phyloP scores from a whole-genome alignment of 169 alveolate species.

The Plasmodium cynomolgi region DNA sequence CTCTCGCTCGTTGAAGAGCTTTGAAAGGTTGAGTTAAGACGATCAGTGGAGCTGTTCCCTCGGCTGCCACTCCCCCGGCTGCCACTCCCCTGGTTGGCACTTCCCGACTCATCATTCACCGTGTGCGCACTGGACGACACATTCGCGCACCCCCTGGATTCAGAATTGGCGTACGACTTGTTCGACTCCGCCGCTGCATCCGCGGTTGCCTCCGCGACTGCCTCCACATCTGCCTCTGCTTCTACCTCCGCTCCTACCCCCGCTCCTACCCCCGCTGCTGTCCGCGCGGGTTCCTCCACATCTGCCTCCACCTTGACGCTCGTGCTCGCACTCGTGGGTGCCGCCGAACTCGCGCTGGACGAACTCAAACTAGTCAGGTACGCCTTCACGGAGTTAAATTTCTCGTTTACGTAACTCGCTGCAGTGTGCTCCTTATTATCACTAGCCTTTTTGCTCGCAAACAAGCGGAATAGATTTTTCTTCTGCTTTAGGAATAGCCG shows the following conservation, averaged over 20 bases:
- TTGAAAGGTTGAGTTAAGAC: background rate
- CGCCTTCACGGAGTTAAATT: conserved; percentile 25
- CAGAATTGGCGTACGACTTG: background rate
- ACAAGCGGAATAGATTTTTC: conserved; percentile 54
- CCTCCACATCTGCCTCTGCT: background rate
- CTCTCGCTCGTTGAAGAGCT: background rate
- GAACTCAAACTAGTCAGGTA: conserved; percentile 31
- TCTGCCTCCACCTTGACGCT: background rate
- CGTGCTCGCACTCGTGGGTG: background rate
- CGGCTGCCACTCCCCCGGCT: background rate
- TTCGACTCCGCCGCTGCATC: background rate
- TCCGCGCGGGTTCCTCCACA: background rate
- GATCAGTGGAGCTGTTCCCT: background rate
- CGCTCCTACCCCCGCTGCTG: background rate
- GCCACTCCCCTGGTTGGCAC: background rate
- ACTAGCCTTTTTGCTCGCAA: conserved; percentile 11
- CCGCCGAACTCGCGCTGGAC: background rate
- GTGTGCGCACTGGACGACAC: background rate
- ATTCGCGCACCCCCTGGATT: background rate
- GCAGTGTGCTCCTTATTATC: conserved; percentile 14
- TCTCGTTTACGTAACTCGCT: conserved; percentile 29
- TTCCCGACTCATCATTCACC: background rate
- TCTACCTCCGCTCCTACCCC: background rate
- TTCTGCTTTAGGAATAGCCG: conserved; percentile 34
- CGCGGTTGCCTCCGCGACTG: background rate